Evolutionary conservation across 495 filamentous ascomycete species (phyloP).

Genomic region (Tuber indicum): DNA sequence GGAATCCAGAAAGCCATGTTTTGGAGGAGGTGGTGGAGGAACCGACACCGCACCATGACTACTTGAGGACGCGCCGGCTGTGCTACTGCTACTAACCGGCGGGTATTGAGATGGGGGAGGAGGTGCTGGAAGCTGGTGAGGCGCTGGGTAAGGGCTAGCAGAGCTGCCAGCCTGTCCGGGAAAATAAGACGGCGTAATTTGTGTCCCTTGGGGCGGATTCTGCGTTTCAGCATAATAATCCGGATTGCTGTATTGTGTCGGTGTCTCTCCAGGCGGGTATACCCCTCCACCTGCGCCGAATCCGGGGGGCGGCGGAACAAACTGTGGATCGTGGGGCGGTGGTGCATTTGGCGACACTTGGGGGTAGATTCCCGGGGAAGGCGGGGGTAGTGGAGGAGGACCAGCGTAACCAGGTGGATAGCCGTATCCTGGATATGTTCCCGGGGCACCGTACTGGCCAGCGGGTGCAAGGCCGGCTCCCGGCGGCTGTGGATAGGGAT

Average conservation of each 20-base stretch:
- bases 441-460: constrained; percentile 21
- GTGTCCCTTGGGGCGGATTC: neutral
- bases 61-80: constrained; percentile 7
- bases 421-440: constrained; percentile 20
- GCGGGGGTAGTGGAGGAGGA: constrained; percentile 15
- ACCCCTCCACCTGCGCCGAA: constrained; percentile 33
- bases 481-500: constrained; percentile 15
- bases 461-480: neutral
- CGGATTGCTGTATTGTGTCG: constrained; percentile 33
- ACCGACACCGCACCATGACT: constrained; percentile 2
- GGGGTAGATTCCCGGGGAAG: constrained; percentile 18
- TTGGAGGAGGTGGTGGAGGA: constrained; percentile 11
- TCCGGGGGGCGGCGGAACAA: constrained; percentile 26
- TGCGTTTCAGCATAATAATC: constrained; percentile 36
- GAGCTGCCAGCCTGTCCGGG: constrained; percentile 3
- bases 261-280: constrained; percentile 35
- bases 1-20: constrained; percentile 9
- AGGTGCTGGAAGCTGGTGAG: constrained; percentile 22
- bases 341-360: constrained; percentile 21
- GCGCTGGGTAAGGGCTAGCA: constrained; percentile 15
- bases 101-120: constrained; percentile 23
- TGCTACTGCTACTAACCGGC: constrained; percentile 13
- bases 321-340: constrained; percentile 29
- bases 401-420: constrained; percentile 20
- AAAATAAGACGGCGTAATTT: neutral